These are phyloP conservation scores for Nadsonia starkeyi-henricii DNA, from an alignment of 1,139 yeast species.

Conservation along the genomic window DNA sequence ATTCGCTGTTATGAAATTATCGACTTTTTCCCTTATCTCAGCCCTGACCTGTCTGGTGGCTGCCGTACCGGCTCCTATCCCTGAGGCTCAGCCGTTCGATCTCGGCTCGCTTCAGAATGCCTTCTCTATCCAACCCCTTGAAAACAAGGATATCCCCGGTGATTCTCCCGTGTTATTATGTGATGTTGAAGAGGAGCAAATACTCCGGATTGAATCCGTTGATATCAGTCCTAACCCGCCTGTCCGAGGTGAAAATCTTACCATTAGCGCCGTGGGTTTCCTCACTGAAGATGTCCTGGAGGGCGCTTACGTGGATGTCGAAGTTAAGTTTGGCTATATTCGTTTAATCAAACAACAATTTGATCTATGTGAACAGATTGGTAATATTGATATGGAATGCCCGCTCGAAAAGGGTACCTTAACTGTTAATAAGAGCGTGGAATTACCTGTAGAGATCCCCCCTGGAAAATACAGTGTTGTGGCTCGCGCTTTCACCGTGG, in stretches of 20 bases:
- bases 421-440: constrained; percentile 53
- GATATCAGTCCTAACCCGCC: constrained; percentile 80
- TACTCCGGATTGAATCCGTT: constrained; percentile 47
- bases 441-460: constrained; percentile 85
- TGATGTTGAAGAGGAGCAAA: constrained; percentile 48
- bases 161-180: constrained; percentile 74
- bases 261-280: constrained; percentile 60
- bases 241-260: constrained; percentile 59
- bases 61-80: background rate
- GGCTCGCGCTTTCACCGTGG: constrained; percentile 80
- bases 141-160: constrained; percentile 48
- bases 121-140: background rate
- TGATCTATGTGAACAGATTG: constrained; percentile 79
- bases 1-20: background rate
- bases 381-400: constrained; percentile 63
- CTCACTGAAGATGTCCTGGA: constrained; percentile 44
- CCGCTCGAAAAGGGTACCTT: constrained; percentile 65
- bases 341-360: constrained; percentile 71
- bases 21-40: background rate
- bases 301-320: constrained; percentile 90
- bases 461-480: constrained; percentile 80
- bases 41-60: background rate
- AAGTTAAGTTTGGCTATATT: constrained; percentile 84
- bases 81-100: background rate
- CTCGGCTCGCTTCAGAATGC: background rate